Conservation (phyloP, 116 monocot genomes). For the Posidonia oceanica region DNA sequence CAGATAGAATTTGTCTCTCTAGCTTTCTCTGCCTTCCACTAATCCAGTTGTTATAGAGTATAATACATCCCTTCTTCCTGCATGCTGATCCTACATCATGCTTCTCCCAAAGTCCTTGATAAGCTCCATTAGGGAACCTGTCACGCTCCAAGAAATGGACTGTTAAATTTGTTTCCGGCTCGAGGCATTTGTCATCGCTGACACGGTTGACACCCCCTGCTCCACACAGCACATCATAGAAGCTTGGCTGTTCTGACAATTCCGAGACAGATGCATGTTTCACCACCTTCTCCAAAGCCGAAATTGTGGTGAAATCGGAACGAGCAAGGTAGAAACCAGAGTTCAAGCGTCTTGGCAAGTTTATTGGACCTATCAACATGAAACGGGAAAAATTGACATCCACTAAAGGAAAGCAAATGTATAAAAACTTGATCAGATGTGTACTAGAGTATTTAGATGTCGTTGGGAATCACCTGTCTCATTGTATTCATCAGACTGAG, state of each 20-base stretch:
- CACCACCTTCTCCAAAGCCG: slow-evolving; percentile 73
- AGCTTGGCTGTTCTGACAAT: slow-evolving; percentile 92
- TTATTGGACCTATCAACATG: slow-evolving; percentile 58
- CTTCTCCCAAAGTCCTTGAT: slow-evolving; percentile 63
- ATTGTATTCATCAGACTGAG: slow-evolving; percentile 89
- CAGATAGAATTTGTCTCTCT: slow-evolving; percentile 59
- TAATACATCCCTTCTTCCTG: slow-evolving; percentile 36
- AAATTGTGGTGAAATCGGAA: slow-evolving; percentile 56
- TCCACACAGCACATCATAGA: slow-evolving; percentile 87
- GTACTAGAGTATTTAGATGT: neutral
- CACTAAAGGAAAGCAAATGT: neutral
- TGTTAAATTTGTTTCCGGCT: slow-evolving; percentile 60
- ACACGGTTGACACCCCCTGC: slow-evolving; percentile 54
- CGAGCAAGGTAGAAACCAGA: slow-evolving; percentile 90
- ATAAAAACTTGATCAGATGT: neutral
- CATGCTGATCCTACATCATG: slow-evolving; percentile 44
- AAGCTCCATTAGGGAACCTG: slow-evolving; percentile 88
- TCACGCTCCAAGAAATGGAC: slow-evolving; percentile 56
- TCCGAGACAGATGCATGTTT: slow-evolving; percentile 63
- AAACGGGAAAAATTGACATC: neutral
- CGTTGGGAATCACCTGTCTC: slow-evolving; percentile 37
- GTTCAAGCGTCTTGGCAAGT: slow-evolving; percentile 77
- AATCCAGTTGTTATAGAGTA: slow-evolving; percentile 94
- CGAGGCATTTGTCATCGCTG: slow-evolving; percentile 40
- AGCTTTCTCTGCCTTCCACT: slow-evolving; percentile 66